Percentiles rank a stretch among this genome's conserved stretches.
Evolutionary conservation across 78 protist genomes (phyloP).

Genomic region (Diacronema lutheri): DNA sequence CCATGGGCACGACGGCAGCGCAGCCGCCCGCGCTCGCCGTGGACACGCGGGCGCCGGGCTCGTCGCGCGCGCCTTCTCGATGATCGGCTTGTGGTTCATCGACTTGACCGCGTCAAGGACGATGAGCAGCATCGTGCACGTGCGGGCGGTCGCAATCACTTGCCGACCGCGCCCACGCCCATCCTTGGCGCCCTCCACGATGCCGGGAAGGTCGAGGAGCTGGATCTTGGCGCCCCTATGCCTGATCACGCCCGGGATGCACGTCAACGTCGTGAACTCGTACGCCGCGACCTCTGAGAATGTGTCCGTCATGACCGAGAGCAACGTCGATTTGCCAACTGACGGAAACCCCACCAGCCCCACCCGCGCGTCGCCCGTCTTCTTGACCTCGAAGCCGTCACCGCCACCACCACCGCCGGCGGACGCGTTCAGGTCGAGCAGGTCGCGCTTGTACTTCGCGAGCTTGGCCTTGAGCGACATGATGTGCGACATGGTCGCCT

Average conservation of each 20-base stretch:
- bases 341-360: conserved; percentile 95
- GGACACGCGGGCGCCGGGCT: too few species aligned
- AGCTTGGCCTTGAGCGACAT: conserved; percentile 81
- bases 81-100: conserved; percentile 78
- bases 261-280: conserved; percentile 99
- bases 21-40: too few species aligned
- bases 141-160: conserved; percentile 92
- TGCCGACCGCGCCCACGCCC: conserved; percentile 9
- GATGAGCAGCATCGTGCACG: conserved; percentile 92
- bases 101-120: conserved; percentile 95
- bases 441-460: conserved; percentile 76
- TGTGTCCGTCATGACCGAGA: conserved; percentile 84
- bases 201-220: conserved; percentile 92
- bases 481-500: conserved; percentile 78
- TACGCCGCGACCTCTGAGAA: conserved; percentile 82
- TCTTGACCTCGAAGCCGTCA: conserved; percentile 92
- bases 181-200: conserved; percentile 79
- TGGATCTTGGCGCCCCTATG: conserved; percentile 95
- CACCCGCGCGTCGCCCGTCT: conserved; percentile 68
- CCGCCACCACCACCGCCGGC: background rate
- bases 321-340: conserved; percentile 98
- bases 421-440: background rate
- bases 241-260: conserved; percentile 89
- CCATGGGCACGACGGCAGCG: too few species aligned
- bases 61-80: conserved; percentile 66